Evolutionary conservation across 1,284 basidiomycete species (phyloP).

Genomic region (Lentinus polychrous): DNA sequence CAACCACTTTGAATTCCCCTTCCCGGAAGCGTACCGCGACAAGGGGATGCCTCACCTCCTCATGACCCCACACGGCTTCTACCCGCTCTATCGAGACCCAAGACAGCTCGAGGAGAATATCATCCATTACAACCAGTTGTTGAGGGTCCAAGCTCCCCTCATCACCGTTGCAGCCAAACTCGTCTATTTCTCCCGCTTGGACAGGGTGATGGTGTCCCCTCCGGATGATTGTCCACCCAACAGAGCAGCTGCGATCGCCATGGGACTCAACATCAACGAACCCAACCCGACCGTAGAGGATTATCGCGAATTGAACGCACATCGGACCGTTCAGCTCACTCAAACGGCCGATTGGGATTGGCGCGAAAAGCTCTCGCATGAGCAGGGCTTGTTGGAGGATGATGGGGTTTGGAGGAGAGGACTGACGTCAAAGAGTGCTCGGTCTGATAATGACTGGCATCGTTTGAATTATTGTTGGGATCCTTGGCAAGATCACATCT

Average conservation of each 20-base stretch:
- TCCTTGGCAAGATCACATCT: constrained; percentile 29
- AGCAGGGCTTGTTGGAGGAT: constrained; percentile 21
- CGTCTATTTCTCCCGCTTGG: constrained; percentile 53
- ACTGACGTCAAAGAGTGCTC: constrained; percentile 28
- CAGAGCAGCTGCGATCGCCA: constrained; percentile 33
- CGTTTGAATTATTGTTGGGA: constrained; percentile 44
- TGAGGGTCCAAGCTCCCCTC: constrained; percentile 39
- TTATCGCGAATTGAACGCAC: constrained; percentile 48
- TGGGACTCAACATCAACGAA: constrained; percentile 17
- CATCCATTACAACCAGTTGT: constrained; percentile 34
- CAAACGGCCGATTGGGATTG: constrained; percentile 34
- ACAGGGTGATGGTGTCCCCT: constrained; percentile 38
- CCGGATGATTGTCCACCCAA: constrained; percentile 40
- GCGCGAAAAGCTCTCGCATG: constrained; percentile 24
- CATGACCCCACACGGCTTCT: constrained; percentile 45
- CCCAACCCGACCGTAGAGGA: constrained; percentile 50
- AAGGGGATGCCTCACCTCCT: constrained; percentile 31
- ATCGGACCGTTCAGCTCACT: constrained; percentile 27
- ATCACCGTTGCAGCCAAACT: constrained; percentile 53
- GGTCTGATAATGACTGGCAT: constrained; percentile 58
- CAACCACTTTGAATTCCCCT: constrained; percentile 49
- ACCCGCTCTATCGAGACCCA: constrained; percentile 45
- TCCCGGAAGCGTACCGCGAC: constrained; percentile 21
- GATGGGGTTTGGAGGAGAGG: constrained; percentile 20
- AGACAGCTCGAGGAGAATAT: constrained; percentile 18